Evolutionary conservation across 495 filamentous ascomycete species (phyloP).

Genomic region (Aspergillus ellipticus): DNA sequence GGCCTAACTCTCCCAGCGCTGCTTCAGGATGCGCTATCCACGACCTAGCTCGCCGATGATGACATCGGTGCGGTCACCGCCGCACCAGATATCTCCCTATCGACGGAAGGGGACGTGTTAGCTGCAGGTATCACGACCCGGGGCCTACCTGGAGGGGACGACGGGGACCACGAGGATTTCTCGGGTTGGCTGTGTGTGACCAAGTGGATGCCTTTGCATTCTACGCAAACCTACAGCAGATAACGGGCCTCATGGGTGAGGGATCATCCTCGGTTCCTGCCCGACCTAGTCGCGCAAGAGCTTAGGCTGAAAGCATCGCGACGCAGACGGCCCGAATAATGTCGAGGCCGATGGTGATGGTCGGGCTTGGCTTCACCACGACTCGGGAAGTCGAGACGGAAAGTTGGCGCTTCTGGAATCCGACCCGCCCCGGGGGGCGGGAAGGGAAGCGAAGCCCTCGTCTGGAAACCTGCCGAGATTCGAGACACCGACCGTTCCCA

Average conservation of each 20-base stretch:
- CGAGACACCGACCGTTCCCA: neutral
- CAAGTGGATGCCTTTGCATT: neutral
- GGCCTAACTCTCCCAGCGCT: no score
- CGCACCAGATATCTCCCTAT: neutral
- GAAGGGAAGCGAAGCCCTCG: neutral
- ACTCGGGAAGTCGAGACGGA: neutral
- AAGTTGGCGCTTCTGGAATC: slow-evolving; percentile 1
- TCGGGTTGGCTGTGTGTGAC: neutral
- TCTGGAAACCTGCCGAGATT: neutral
- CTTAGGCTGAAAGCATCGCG: neutral
- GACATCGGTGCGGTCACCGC: neutral
- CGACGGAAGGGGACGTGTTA: neutral
- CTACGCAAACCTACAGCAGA: neutral
- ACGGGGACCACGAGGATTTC: neutral
- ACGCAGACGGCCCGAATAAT: slow-evolving; percentile 1
- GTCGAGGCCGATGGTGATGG: neutral
- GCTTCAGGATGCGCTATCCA: neutral
- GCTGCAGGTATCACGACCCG: neutral
- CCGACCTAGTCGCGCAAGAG: neutral
- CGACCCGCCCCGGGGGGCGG: neutral
- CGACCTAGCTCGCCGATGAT: neutral
- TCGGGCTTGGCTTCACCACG: slow-evolving; percentile 1
- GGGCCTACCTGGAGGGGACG: neutral
- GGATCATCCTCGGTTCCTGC: neutral
- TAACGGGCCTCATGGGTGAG: neutral